Evolutionary conservation across 192 early-diverging fungal species (phyloP), one percentile per base, ranked within the genome.

Genomic region (Nowakowskiella sp.): DNA sequence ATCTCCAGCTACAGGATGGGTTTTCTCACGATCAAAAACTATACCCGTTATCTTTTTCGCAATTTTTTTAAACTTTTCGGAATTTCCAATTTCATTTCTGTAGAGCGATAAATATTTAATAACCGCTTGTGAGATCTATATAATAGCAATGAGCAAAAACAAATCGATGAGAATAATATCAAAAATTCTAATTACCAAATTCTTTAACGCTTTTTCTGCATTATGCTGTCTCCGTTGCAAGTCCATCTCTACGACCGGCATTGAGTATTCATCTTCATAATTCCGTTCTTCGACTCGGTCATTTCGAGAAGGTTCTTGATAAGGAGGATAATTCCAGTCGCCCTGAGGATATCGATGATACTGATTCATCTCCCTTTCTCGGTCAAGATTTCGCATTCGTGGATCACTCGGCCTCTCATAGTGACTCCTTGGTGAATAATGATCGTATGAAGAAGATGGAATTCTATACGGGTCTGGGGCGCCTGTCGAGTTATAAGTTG

Each of bases 1-100:
- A n/a, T n/a, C n/a, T n/a, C n/a, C n/a, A n/a, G n/a, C n/a, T n/a
- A n/a, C n/a, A n/a, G n/a, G n/a, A n/a, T n/a, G n/a, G n/a, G n/a
- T n/a, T n/a, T n/a, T n/a, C n/a, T n/a, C n/a, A n/a, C n/a, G n/a
- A n/a, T n/a, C n/a, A n/a, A n/a, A n/a, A n/a, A n/a, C n/a, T n/a
- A n/a, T n/a, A n/a, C n/a, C n/a, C n/a, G 36, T 39, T 66, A 73
- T 67, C 44, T 61, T 64, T 48, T 66, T 57, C 7, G 73, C 73
- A 4, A 62, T 27, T 43, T 77, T 63, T 47, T 77, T 77, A 50
- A 77, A 77, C 9, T 29, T 56, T 4, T 74, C 71, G n/a, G 23
- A 34, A n/a, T n/a, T n/a, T 7, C 56, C 54, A 8, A 77, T 36
- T 10, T 33, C 26, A 13, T 39, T 49, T 36, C 67, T 60, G 55